A percentile compares a stretch with the other conserved stretches of the same genome.
These are phyloP conservation scores for Rhodamnia argentea DNA, from an alignment of 345 rosid species.

Conservation along the genomic window DNA sequence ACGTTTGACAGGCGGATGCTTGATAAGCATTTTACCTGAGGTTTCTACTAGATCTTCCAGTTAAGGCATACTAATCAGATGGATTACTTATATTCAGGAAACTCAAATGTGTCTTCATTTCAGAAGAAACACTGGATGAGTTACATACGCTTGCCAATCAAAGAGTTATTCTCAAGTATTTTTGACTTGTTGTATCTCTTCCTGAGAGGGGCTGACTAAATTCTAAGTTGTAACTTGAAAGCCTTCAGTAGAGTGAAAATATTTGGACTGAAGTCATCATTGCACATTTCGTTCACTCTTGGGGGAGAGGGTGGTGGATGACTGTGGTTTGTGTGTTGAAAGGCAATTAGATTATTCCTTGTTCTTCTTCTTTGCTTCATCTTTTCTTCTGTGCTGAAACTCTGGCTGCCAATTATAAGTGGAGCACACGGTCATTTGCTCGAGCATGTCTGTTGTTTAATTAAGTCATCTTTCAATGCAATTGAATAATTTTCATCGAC, in stretches of 20 bases:
- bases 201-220: neutral
- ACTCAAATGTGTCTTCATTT: neutral
- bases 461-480: neutral
- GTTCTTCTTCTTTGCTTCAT: neutral
- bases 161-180: neutral
- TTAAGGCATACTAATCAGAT: neutral
- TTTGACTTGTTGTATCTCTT: neutral
- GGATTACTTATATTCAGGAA: neutral
- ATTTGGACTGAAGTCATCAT: neutral
- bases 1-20: neutral
- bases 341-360: neutral
- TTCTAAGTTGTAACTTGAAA: neutral
- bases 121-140: neutral
- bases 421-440: neutral
- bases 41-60: neutral
- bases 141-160: neutral
- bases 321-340: neutral
- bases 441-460: neutral
- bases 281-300: neutral
- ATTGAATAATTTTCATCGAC: neutral
- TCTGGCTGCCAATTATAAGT: neutral
- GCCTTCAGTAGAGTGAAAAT: neutral
- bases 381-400: neutral
- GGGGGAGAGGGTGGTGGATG: neutral
- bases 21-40: neutral